Percentiles rank a stretch among this genome's conserved stretches.
Conservation (phyloP, 345 rosid species). For the Pistacia integerrima region DNA sequence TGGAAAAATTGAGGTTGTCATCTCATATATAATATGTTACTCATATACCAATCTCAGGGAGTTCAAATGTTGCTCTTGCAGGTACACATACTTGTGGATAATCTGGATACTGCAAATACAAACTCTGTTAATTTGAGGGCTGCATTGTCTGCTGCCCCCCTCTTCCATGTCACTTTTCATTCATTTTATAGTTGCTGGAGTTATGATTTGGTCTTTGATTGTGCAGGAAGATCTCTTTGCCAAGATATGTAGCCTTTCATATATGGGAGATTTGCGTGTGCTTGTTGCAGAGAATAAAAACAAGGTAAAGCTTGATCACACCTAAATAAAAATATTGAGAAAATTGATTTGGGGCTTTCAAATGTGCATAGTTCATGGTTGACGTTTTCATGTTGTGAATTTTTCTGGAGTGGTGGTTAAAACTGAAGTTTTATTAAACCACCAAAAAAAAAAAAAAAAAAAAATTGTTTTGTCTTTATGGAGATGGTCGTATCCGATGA, state of each 20-base stretch:
- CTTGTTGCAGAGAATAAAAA: conserved; percentile 85
- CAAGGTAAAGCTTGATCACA: conserved; percentile 51
- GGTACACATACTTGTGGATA: no score
- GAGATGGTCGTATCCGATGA: no score
- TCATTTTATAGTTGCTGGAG: conserved; percentile 8
- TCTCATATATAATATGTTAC: no score
- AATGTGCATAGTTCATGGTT: no score
- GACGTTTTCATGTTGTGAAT: no score
- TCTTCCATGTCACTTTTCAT: conserved; percentile 26
- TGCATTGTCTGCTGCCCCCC: conserved; percentile 88
- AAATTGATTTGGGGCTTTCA: neutral
- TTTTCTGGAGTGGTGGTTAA: no score
- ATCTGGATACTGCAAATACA: conserved; percentile 8
- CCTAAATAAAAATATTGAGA: neutral
- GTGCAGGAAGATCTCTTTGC: conserved; percentile 80
- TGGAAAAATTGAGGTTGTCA: no score
- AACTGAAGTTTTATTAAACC: no score
- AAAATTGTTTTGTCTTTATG: no score
- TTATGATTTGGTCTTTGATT: conserved; percentile 21
- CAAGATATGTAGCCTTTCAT: conserved; percentile 90
- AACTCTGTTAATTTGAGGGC: conserved; percentile 75
- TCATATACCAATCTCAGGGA: no score
- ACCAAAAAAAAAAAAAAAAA: no score
- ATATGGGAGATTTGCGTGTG: conserved; percentile 90
- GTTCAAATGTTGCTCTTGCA: no score